A percentile compares a stretch with the other conserved stretches of the same genome.
Evolutionary conservation across 805 yeast genomes (phyloP).

Genomic region (Starmerella ratchasimensis): DNA sequence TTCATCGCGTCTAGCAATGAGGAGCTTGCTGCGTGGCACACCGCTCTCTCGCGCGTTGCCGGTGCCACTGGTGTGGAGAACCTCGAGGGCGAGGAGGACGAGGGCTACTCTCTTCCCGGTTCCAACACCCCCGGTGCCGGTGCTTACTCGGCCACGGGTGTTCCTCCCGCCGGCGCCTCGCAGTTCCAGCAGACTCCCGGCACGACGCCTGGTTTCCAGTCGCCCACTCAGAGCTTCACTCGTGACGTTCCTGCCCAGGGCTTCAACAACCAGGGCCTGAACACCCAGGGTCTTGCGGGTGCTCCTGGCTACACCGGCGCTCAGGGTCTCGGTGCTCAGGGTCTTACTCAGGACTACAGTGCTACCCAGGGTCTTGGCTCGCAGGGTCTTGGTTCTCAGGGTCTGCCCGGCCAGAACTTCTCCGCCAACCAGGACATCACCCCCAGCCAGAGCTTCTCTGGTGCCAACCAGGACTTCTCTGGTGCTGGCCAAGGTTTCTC

Average conservation of each 20-base stretch:
- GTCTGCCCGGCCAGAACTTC: no score
- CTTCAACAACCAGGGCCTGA: no score
- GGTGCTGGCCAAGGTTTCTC: background rate
- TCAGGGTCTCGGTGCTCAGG: no score
- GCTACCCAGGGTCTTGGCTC: background rate
- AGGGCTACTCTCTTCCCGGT: background rate
- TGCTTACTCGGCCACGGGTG: background rate
- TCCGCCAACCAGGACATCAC: no score
- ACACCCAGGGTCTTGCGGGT: no score
- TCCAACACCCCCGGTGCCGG: background rate
- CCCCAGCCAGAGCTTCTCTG: no score
- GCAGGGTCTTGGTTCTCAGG: background rate
- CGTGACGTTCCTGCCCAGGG: background rate
- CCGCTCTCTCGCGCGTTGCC: slow-evolving; percentile 24
- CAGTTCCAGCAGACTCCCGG: background rate
- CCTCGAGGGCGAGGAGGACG: slow-evolving; percentile 10
- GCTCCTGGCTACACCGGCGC: no score
- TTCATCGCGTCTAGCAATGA: slow-evolving; percentile 35
- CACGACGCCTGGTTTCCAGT: background rate
- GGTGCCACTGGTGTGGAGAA: slow-evolving; percentile 15
- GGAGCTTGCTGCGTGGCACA: slow-evolving; percentile 37
- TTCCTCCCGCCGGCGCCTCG: background rate
- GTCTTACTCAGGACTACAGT: no score
- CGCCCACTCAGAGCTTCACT: background rate
- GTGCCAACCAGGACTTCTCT: no score